Conservation (phyloP, 176 grass and related monocot genomes). For the Phyllostachys edulis region DNA sequence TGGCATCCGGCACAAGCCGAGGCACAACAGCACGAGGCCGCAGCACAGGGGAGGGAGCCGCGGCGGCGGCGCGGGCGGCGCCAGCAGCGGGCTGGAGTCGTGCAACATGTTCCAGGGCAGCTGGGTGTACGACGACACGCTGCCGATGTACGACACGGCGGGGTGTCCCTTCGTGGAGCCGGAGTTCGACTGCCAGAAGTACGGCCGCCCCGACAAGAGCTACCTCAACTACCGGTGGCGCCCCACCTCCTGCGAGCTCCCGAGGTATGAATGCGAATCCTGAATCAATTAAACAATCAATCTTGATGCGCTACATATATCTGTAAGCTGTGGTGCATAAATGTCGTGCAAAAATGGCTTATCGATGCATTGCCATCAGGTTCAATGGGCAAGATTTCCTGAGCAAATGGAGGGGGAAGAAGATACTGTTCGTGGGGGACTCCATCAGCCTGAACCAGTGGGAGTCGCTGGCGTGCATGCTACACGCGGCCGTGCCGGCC, state of each 20-base stretch:
- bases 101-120: constrained; percentile 87
- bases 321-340: not conserved
- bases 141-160: constrained; percentile 66
- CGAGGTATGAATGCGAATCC: constrained; percentile 31
- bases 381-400: constrained; percentile 68
- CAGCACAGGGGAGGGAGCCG: constrained; percentile 18
- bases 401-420: constrained; percentile 79
- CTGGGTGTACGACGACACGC: constrained; percentile 67
- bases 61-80: no score
- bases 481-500: constrained; percentile 66
- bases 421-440: constrained; percentile 98
- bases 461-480: constrained; percentile 94
- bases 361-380: constrained; percentile 13
- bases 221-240: constrained; percentile 94
- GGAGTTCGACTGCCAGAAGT: constrained; percentile 90
- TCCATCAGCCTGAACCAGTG: constrained; percentile 97
- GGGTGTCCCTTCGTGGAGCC: constrained; percentile 81
- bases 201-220: constrained; percentile 67
- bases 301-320: not conserved
- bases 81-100: constrained; percentile 40
- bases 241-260: constrained; percentile 75
- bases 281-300: not conserved
- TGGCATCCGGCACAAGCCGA: constrained; percentile 44
- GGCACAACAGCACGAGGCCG: constrained; percentile 25
- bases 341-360: not conserved